These are phyloP conservation scores for Schwanniomyces occidentalis DNA, from an alignment of 805 yeast species.

Conservation along the genomic window DNA sequence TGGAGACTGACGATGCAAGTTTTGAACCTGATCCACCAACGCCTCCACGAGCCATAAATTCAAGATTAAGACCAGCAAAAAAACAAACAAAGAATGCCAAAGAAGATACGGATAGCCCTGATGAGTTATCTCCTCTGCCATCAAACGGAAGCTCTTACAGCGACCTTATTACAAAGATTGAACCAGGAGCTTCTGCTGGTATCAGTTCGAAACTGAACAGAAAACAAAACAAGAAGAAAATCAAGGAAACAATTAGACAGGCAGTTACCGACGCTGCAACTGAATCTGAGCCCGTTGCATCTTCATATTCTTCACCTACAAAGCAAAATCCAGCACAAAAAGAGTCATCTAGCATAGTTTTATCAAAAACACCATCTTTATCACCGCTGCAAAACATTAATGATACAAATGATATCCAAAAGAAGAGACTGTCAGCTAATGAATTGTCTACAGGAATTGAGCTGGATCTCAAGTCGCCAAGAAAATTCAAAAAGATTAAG, in stretches of 20 bases:
- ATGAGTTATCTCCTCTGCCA: neutral
- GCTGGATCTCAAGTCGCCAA: constrained; percentile 20
- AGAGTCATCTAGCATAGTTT: too few relatives aligned
- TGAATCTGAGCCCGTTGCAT: constrained; percentile 2
- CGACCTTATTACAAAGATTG: too few relatives aligned
- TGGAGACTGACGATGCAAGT: too few relatives aligned
- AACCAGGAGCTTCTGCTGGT: too few relatives aligned
- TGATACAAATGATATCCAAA: too few relatives aligned
- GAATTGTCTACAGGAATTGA: constrained; percentile 10
- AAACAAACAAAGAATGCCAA: neutral
- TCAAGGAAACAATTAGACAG: neutral
- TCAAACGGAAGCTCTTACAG: too few relatives aligned
- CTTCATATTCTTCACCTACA: neutral
- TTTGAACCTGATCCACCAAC: constrained; percentile 7
- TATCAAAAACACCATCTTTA: too few relatives aligned
- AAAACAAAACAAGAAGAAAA: constrained; percentile 5
- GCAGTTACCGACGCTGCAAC: neutral
- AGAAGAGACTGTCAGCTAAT: too few relatives aligned
- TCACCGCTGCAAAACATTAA: too few relatives aligned
- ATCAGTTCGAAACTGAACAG: constrained; percentile 2
- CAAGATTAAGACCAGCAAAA: constrained; percentile 3
- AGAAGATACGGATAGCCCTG: neutral
- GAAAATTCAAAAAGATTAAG: constrained; percentile 22
- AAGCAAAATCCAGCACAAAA: too few relatives aligned
- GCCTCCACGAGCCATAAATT: constrained; percentile 1